Percentiles rank a stretch among this genome's conserved stretches.
Conservation (phyloP, 2,329 filamentous ascomycete genomes). For the Neoscytalidium dimidiatum region DNA sequence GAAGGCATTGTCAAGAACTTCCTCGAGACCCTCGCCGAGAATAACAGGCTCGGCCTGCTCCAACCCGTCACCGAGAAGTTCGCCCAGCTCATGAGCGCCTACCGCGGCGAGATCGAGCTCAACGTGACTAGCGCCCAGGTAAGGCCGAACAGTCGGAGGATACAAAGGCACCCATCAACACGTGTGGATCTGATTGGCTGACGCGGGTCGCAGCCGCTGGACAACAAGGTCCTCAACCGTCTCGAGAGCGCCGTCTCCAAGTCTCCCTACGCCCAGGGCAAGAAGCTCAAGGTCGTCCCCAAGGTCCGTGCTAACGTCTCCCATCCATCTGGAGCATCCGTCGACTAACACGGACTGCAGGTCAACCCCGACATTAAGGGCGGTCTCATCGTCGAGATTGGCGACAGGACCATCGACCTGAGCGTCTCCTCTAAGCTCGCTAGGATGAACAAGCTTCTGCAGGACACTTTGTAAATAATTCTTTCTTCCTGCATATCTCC, state of each 20-base stretch:
- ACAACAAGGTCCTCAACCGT: constrained; percentile 80
- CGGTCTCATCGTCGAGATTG: constrained; percentile 92
- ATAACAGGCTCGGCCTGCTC: constrained; percentile 89
- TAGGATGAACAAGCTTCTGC: constrained; percentile 99
- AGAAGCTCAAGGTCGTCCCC: constrained; percentile 97
- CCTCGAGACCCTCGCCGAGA: constrained; percentile 84
- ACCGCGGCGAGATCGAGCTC: constrained; percentile 91
- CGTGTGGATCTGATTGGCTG: neutral
- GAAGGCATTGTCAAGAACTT: constrained; percentile 90
- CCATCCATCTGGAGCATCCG: constrained; percentile 21
- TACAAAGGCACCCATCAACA: too few relatives aligned
- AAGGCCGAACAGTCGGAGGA: constrained; percentile 40
- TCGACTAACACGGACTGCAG: constrained; percentile 44
- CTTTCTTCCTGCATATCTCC: neutral
- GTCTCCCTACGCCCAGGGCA: constrained; percentile 85
- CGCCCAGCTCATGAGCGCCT: constrained; percentile 78
- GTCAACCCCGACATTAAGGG: constrained; percentile 94
- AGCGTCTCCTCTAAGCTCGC: constrained; percentile 92
- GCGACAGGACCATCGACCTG: constrained; percentile 96
- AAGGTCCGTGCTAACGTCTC: constrained; percentile 60
- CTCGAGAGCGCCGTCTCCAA: constrained; percentile 87
- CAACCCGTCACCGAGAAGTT: constrained; percentile 87
- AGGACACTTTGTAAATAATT: constrained; percentile 83
- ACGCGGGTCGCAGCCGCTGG: constrained; percentile 66
- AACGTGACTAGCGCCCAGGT: constrained; percentile 87